These are phyloP conservation scores for Isoetes engelmannii DNA, from an alignment of 83 land plant species.

Conservation along the genomic window DNA sequence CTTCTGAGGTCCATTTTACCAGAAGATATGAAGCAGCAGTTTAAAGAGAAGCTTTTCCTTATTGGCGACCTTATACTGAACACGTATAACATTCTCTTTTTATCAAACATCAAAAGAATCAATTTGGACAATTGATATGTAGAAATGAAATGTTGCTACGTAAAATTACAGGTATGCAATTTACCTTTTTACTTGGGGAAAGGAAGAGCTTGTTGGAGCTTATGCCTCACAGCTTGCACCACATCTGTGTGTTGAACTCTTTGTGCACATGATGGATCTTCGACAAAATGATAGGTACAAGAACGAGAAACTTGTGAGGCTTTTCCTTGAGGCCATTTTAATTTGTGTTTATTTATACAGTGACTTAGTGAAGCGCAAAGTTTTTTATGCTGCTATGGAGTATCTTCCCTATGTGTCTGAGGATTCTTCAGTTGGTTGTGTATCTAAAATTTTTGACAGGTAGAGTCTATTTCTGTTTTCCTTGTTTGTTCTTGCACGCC, in stretches of 20 bases:
- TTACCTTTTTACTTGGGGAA: conserved; percentile 76
- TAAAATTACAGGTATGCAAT: conserved; percentile 63
- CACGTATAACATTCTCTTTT: conserved; percentile 39
- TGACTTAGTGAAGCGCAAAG: conserved; percentile 74
- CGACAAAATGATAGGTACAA: conserved; percentile 74
- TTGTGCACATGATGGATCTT: conserved; percentile 94
- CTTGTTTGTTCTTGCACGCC: conserved; percentile 9
- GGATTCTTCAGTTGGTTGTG: conserved; percentile 59
- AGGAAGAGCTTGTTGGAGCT: conserved; percentile 87
- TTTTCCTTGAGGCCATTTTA: not conserved
- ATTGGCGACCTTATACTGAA: conserved; percentile 83
- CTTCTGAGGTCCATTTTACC: conserved; percentile 68
- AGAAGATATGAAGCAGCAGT: conserved; percentile 54
- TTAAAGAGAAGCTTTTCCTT: conserved; percentile 58
- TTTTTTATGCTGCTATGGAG: conserved; percentile 81
- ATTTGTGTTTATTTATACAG: conserved; percentile 29
- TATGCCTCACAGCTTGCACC: conserved; percentile 95
- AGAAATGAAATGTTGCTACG: not conserved
- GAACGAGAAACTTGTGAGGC: not conserved
- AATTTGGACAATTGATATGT: not conserved
- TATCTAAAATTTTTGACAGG: conserved; percentile 88
- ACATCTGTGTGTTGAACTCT: conserved; percentile 86
- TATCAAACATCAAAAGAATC: not conserved
- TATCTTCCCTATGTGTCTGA: conserved; percentile 69
- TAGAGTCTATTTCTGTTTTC: conserved; percentile 6